These are phyloP conservation scores for Alliaria petiolata DNA, from an alignment of 345 rosid species.

Conservation along the genomic window DNA sequence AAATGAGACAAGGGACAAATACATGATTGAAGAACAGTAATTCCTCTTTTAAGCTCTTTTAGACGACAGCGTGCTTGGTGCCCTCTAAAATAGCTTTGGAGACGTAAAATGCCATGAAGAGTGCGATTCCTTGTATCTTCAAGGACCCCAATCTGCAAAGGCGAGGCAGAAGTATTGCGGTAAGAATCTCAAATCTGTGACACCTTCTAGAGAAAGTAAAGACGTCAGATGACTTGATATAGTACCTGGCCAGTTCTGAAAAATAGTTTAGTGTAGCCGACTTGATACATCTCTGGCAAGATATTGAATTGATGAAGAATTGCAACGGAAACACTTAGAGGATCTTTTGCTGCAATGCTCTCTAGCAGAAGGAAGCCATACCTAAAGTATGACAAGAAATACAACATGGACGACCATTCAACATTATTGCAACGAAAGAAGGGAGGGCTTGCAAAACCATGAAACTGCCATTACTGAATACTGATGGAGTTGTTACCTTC, in stretches of 20 bases:
- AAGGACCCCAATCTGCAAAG: conserved; percentile 68
- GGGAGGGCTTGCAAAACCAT: too few relatives aligned
- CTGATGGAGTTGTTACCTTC: conserved; percentile 45
- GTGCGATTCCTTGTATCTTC: conserved; percentile 69
- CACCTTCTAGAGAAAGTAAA: neutral
- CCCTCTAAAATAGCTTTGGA: conserved; percentile 76
- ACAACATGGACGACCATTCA: conserved; percentile 1
- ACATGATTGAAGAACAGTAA: conserved; percentile 67
- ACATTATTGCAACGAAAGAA: neutral
- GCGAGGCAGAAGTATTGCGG: conserved; percentile 2
- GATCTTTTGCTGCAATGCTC: conserved; percentile 51
- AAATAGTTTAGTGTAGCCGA: conserved; percentile 83
- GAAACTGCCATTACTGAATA: neutral
- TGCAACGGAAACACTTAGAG: conserved; percentile 76
- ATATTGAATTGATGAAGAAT: conserved; percentile 70
- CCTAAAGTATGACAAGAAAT: conserved; percentile 38
- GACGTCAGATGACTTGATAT: neutral
- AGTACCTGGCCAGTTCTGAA: conserved; percentile 83
- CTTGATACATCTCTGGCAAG: conserved; percentile 86
- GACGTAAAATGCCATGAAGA: conserved; percentile 55
- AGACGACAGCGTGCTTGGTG: conserved; percentile 48
- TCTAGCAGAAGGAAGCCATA: conserved; percentile 71
- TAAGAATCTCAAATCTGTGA: conserved; percentile 1
- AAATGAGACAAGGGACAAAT: conserved; percentile 22
- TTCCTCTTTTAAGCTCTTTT: conserved; percentile 48